Conservation (phyloP, 345 rosid species). For the Salix viminalis region DNA sequence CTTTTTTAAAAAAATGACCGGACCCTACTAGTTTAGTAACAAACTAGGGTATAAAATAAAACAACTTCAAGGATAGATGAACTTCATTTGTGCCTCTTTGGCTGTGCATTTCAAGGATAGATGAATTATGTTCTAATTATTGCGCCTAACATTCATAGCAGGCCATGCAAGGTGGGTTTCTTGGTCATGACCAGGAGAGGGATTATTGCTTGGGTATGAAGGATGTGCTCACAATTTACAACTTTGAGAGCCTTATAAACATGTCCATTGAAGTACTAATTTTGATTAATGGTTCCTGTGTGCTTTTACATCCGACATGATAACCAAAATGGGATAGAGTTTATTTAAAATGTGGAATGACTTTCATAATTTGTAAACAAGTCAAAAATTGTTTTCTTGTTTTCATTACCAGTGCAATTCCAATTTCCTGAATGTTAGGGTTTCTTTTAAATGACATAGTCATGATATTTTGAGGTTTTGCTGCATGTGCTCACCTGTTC, state of each 20-base stretch:
- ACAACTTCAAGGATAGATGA: background rate
- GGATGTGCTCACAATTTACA: background rate
- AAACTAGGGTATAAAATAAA: background rate
- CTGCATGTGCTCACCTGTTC: background rate
- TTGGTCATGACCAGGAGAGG: background rate
- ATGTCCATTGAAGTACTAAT: background rate
- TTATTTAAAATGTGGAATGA: background rate
- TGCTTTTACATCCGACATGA: background rate
- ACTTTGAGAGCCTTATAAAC: background rate
- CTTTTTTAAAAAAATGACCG: background rate
- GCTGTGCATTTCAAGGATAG: background rate
- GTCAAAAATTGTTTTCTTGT: background rate
- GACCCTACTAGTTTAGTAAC: background rate
- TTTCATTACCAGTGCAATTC: background rate
- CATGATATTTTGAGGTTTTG: constrained; percentile 1
- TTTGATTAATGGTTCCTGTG: background rate
- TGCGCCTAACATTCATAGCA: background rate
- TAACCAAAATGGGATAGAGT: background rate
- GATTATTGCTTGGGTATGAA: background rate
- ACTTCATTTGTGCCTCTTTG: background rate
- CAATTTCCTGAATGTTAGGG: background rate
- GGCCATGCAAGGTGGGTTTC: background rate
- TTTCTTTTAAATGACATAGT: background rate
- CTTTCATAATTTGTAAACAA: background rate
- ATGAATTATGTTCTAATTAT: background rate